Conservation (phyloP, 805 yeast genomes). For the Candida methanosorbosa region DNA sequence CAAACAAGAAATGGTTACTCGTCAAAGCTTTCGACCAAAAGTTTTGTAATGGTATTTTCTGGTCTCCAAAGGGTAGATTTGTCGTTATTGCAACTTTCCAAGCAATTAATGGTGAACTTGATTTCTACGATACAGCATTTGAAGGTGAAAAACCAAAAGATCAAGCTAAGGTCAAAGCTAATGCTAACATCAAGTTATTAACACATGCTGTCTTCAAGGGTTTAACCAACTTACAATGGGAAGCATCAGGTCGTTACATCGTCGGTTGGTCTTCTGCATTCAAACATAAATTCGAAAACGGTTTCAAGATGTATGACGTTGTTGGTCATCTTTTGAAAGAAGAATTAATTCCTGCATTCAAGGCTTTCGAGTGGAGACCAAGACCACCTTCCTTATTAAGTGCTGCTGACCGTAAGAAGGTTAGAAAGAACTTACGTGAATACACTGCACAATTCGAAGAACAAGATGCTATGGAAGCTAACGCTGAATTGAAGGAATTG, state of each 20-base stretch:
- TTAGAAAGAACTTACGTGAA: conserved; percentile 81
- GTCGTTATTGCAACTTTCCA: conserved; percentile 42
- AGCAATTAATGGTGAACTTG: conserved; percentile 48
- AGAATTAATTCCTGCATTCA: conserved; percentile 74
- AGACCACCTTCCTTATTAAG: conserved; percentile 77
- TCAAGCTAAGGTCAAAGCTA: conserved; percentile 34
- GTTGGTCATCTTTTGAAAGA: conserved; percentile 72
- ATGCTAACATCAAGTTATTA: conserved; percentile 53
- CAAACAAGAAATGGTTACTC: conserved; percentile 30
- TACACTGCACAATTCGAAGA: conserved; percentile 92
- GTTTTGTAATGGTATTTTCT: conserved; percentile 62
- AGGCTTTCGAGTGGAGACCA: conserved; percentile 94
- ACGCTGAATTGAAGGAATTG: conserved; percentile 83
- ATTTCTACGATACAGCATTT: conserved; percentile 79
- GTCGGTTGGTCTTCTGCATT: conserved; percentile 83
- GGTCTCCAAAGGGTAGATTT: conserved; percentile 94
- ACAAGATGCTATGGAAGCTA: conserved; percentile 91
- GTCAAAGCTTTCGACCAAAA: conserved; percentile 53
- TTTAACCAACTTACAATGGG: conserved; percentile 84
- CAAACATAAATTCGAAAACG: conserved; percentile 82
- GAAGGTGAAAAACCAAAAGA: conserved; percentile 50
- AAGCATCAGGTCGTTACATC: conserved; percentile 87
- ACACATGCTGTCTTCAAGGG: conserved; percentile 62
- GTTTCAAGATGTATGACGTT: conserved; percentile 80
- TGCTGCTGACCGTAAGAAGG: conserved; percentile 78